phyloP scores from a whole-genome alignment of 148 eudicot genomes.

The Vaccinium macrocarpon region DNA sequence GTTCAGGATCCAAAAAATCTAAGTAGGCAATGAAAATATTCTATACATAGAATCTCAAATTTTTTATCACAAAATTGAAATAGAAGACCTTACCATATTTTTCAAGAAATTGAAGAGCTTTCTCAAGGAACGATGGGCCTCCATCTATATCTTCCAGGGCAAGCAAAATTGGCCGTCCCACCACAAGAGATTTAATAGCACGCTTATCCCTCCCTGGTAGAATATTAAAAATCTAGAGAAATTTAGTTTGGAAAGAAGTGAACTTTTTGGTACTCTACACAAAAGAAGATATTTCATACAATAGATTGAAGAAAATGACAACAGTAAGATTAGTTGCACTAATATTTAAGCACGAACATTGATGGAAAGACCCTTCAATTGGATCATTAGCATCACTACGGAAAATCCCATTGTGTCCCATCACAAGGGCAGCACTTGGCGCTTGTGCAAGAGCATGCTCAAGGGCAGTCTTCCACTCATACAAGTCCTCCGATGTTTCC shows the following conservation, averaged over 20 bases:
- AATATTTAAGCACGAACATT: constrained; percentile 50
- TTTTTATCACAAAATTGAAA: neutral
- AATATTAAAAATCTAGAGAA: constrained; percentile 5
- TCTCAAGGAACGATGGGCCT: constrained; percentile 97
- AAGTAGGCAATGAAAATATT: neutral
- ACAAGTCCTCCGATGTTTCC: constrained; percentile 88
- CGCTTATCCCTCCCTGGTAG: constrained; percentile 86
- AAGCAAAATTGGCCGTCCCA: constrained; percentile 95
- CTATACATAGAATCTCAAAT: neutral
- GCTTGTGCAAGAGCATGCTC: constrained; percentile 98
- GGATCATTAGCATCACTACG: constrained; percentile 74
- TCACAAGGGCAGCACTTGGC: constrained; percentile 97
- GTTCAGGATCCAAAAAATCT: constrained; percentile 12
- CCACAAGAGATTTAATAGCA: constrained; percentile 93
- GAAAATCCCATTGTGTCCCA: constrained; percentile 96
- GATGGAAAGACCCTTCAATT: constrained; percentile 81
- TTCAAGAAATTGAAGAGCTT: constrained; percentile 95
- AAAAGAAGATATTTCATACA: neutral
- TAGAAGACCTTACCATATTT: constrained; percentile 56
- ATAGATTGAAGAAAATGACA: constrained; percentile 15
- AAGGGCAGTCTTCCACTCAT: constrained; percentile 95
- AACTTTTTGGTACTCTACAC: constrained; percentile 4
- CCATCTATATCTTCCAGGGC: constrained; percentile 99
- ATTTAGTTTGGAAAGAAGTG: constrained; percentile 6
- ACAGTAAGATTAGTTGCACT: neutral